phyloP scores from a whole-genome alignment of 345 rosid genomes.

The Eucalyptus polyanthemos region DNA sequence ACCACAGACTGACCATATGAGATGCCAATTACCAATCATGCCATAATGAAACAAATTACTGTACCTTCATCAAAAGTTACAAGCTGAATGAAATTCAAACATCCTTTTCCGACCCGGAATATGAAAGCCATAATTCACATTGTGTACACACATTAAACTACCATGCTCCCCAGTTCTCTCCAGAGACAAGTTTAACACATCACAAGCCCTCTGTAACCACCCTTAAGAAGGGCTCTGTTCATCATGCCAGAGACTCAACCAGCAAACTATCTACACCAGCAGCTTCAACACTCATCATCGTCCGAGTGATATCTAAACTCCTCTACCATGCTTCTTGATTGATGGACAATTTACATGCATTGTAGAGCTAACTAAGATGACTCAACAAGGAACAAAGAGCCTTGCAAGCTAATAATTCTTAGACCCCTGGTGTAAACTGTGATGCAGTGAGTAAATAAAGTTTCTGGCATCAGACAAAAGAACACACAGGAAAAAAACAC shows the following conservation, averaged over 20 bases:
- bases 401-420: background rate
- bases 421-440: background rate
- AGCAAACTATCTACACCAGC: background rate
- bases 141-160: background rate
- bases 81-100: background rate
- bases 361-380: background rate
- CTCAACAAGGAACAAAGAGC: background rate
- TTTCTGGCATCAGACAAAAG: background rate
- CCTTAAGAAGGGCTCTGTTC: background rate
- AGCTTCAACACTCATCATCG: background rate
- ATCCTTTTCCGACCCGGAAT: background rate
- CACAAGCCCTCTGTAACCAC: background rate
- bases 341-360: background rate
- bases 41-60: background rate
- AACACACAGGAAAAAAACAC: background rate
- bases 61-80: background rate
- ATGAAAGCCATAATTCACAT: background rate
- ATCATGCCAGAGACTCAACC: background rate
- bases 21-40: background rate
- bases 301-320: background rate
- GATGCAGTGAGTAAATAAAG: background rate
- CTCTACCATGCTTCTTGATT: background rate
- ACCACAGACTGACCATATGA: background rate
- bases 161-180: background rate
- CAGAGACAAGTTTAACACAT: background rate